Base-by-base conservation (phyloP, 2,329 filamentous ascomycete genomes). In the Cryoendolithus antarcticus region DNA sequence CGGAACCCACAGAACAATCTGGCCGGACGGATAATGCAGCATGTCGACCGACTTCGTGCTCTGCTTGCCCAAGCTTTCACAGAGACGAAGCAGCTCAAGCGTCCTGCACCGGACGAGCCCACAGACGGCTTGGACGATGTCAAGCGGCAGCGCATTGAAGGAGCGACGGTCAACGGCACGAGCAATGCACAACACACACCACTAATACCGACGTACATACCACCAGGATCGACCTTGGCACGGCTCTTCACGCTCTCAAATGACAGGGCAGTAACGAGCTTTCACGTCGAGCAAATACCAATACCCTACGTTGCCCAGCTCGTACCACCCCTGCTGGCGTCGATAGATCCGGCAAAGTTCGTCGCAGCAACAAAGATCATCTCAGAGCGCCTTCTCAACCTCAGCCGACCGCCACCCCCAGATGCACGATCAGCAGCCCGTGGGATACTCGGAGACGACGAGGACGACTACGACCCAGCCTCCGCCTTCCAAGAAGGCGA, bases 231-330 rank as follows among this genome's bases (percentile, higher is more conserved):
- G 48, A 89, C 76, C 45, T 74, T 85, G 47, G 83, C 82, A 4
- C 83, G 93, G 44, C 67, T 98, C 3, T 98, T 86, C 57, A 93
- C 86, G 0, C 69, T 98, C 34, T 89, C 86, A 4, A 71, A 72
- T 35, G 86, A 91, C 54, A 68, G 73, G 35, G 81, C 75, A 6
- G 67, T 93, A 12, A 81, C 77, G 45, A 74, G 72, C 4, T 95
- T 96, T 55, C 84, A 95, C 57, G 86, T 89, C 30, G 79, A 83
- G 35, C 74, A 79, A 44, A 71, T 98, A 32, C 83, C 86, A 2
- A 64, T 77, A 8, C 74, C 85, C 15, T 63, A 94, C 41, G 75
- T 93, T 3, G 73, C 85, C 10, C 82, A 79, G 52, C 86, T 98
- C 37, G 75, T 83, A n/a, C 75, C 91, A 31, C 80, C 79, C 28